A percentile compares a stretch with the other conserved stretches of the same genome.
Evolutionary conservation across 106 monocot genomes (phyloP).

Genomic region (Posidonia australis): DNA sequence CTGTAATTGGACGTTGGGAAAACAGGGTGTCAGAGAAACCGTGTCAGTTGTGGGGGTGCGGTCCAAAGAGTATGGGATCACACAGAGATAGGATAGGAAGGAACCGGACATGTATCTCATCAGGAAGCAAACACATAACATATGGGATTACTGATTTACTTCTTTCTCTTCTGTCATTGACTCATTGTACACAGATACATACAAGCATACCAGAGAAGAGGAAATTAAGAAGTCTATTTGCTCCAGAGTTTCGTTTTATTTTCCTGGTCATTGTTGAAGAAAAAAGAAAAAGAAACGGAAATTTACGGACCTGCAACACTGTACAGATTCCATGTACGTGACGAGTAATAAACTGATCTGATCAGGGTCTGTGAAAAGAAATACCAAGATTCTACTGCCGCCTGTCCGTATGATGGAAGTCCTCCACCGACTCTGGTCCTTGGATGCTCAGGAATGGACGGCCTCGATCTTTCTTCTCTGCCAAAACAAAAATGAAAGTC

Average conservation of each 20-base stretch:
- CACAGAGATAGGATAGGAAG: background rate
- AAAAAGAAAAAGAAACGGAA: background rate
- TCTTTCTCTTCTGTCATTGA: background rate
- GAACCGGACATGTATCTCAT: too few relatives aligned
- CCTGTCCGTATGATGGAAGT: background rate
- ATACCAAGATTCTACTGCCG: background rate
- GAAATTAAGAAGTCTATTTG: too few relatives aligned
- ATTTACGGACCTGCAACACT: background rate
- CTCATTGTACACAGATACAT: background rate
- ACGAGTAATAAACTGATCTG: background rate
- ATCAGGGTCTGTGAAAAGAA: background rate
- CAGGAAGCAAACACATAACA: too few relatives aligned
- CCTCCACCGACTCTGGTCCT: background rate
- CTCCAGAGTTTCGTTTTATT: background rate
- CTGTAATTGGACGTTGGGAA: too few relatives aligned
- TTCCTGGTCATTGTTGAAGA: background rate
- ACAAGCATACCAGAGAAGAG: too few relatives aligned
- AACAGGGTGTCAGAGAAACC: background rate
- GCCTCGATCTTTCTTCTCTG: background rate
- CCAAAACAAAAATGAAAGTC: background rate
- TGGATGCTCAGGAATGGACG: background rate
- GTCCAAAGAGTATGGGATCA: background rate
- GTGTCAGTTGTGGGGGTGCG: background rate
- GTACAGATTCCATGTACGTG: slow-evolving; percentile 1
- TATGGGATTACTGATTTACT: background rate